Percentiles rank a stretch among this genome's conserved stretches.
Conservation (phyloP, 306 rosid genomes). For the Corylus avellana region DNA sequence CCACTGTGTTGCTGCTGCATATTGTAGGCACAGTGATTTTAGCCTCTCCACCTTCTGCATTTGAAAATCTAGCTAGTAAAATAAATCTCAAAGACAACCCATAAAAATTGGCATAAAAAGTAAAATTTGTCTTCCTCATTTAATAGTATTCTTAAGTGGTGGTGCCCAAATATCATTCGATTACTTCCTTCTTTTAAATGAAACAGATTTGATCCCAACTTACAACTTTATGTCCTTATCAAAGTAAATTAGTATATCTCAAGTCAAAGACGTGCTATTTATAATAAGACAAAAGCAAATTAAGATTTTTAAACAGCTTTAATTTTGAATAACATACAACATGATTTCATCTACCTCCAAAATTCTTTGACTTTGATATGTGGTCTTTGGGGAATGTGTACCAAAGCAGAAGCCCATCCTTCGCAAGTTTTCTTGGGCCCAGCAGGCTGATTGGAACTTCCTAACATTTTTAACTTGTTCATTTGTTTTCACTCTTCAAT, state of each 20-base stretch:
- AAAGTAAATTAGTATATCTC: background rate
- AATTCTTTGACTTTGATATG: background rate
- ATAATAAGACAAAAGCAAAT: background rate
- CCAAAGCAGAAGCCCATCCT: background rate
- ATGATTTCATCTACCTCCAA: background rate
- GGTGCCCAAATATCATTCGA: background rate
- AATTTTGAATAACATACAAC: background rate
- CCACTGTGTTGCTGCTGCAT: constrained; percentile 95
- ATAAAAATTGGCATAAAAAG: background rate
- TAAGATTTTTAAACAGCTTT: background rate
- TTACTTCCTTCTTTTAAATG: background rate
- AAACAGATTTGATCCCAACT: background rate
- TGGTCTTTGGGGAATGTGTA: background rate
- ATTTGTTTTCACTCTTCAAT: background rate
- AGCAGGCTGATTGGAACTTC: background rate
- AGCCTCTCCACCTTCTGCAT: constrained; percentile 90
- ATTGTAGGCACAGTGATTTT: constrained; percentile 82
- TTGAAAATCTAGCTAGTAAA: constrained; percentile 21
- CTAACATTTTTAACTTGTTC: background rate
- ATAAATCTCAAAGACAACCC: constrained; percentile 1
- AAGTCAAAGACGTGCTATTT: background rate
- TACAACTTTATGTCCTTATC: background rate
- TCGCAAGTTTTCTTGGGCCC: background rate
- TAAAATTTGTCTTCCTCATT: background rate
- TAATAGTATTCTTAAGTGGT: background rate